phyloP scores from a whole-genome alignment of 345 rosid genomes.

The Passiflora organensis region DNA sequence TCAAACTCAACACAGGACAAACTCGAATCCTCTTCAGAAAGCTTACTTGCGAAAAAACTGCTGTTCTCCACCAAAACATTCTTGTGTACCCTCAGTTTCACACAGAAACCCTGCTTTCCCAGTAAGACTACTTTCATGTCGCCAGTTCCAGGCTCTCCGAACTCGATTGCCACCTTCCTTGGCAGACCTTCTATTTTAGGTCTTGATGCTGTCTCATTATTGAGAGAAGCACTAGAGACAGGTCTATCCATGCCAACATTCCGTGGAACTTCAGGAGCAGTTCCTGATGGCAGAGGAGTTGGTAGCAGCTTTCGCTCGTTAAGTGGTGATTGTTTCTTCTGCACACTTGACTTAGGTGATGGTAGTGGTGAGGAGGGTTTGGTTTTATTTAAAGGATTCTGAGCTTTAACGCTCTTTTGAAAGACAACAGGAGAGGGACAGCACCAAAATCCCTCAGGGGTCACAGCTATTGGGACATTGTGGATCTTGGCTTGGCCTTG shows the following conservation, averaged over 20 bases:
- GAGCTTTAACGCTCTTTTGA: constrained; percentile 72
- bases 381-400: constrained; percentile 57
- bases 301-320: constrained; percentile 54
- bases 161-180: constrained; percentile 90
- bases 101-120: constrained; percentile 94
- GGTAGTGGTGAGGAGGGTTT: constrained; percentile 57
- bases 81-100: constrained; percentile 85
- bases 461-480: constrained; percentile 92
- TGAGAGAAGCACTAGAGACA: constrained; percentile 35
- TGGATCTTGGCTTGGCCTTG: constrained; percentile 80
- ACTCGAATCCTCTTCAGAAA: constrained; percentile 47
- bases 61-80: constrained; percentile 66
- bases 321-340: constrained; percentile 40
- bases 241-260: constrained; percentile 28
- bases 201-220: constrained; percentile 57
- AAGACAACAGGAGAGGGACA: constrained; percentile 94
- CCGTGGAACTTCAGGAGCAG: constrained; percentile 48
- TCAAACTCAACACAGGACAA: constrained; percentile 71
- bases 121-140: constrained; percentile 75
- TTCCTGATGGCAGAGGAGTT: constrained; percentile 43
- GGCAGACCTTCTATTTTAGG: constrained; percentile 73
- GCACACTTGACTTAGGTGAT: constrained; percentile 40
- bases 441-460: constrained; percentile 99
- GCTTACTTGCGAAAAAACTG: constrained; percentile 61
- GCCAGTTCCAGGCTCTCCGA: constrained; percentile 86